Evolutionary conservation across 768 basidiomycete species (phyloP), one percentile per base, ranked within the genome.

Genomic region (Glaciozyma antarctica): DNA sequence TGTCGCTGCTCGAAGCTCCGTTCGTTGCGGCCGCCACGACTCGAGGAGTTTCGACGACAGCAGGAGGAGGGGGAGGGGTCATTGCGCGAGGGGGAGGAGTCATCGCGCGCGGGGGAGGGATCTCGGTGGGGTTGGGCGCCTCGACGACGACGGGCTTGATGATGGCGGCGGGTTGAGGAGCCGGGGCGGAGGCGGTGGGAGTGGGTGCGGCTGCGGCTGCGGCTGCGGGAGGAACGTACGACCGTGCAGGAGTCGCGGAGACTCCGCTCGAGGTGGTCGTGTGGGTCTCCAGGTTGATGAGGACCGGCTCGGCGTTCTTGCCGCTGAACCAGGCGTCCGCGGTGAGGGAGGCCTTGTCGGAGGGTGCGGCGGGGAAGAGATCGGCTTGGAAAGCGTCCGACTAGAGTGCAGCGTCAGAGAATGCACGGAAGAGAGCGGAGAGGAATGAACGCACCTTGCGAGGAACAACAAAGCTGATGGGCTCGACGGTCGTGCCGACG

Each of bases 361-460:
- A 89, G 0, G 85, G 85, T 1, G 91, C 94, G 13, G 90, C 88
- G 7, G 95, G 94, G 81, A 84, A 98, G 76, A 98, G 94, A 77
- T 97, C 94, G 19, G 90, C 86, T 77, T 98, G 94, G 88, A 97
- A 98, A 7, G 86, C 85, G 64, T 98, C 92, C 45, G 92, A 83
- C 88, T 91, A 75, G 7, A 19, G n/a, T 13, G 32, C n/a, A 41
- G 41, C 7, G 32, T n/a, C 12, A 22, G 32, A 17, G 1, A 49
- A 3, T 22, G 49, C 12, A 26, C 59, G 26, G 15, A 51, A 22
- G 26, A 13, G 47, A 58, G 13, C 38, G 5, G 43, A 22, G 43
- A 32, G 16, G 24, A 13, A 45, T n/a, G 3, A 24, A 75, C 82
- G 60, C 68, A 88, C 90, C 78, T 87, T 94, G 68, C 94, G 84